Evolutionary conservation across 2,329 filamentous ascomycete genomes (phyloP).

Genomic region (Kalmusia sp.): DNA sequence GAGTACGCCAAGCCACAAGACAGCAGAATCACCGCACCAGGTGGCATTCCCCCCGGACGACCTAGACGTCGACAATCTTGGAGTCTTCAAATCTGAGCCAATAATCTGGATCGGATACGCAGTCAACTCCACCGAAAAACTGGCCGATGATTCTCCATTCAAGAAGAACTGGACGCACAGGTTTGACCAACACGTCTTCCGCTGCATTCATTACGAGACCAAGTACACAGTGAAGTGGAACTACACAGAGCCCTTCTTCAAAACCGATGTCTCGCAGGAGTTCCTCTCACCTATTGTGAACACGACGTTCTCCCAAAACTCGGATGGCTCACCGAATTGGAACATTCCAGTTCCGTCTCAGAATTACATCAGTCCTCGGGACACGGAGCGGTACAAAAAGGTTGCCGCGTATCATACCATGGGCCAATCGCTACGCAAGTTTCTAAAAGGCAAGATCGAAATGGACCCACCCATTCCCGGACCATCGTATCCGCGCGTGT

Average conservation of each 20-base stretch:
- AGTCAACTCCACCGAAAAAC: conserved; percentile 31
- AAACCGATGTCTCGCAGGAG: conserved; percentile 25
- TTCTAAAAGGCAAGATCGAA: conserved; percentile 39
- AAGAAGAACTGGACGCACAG: conserved; percentile 35
- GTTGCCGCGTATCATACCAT: conserved; percentile 43
- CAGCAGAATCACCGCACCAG: conserved; percentile 25
- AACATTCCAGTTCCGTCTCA: conserved; percentile 28
- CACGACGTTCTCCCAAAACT: conserved; percentile 34
- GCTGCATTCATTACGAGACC: conserved; percentile 43
- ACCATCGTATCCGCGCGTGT: conserved; percentile 32
- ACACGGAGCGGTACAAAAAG: conserved; percentile 40
- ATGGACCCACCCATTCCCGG: conserved; percentile 34
- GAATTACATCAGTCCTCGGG: conserved; percentile 34
- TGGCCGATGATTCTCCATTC: conserved; percentile 27
- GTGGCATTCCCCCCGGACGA: conserved; percentile 37
- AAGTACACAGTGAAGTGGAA: conserved; percentile 43
- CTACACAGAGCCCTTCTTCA: conserved; percentile 37
- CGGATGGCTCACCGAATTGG: conserved; percentile 49
- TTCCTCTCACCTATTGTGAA: conserved; percentile 37
- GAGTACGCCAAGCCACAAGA: conserved; percentile 37
- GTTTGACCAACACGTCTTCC: conserved; percentile 38
- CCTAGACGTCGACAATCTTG: conserved; percentile 27
- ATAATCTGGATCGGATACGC: conserved; percentile 45
- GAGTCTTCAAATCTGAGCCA: conserved; percentile 42
- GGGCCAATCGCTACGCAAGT: conserved; percentile 38